These are phyloP conservation scores for Truncatella angustata DNA, from an alignment of 2,329 filamentous ascomycete species.

Conservation along the genomic window DNA sequence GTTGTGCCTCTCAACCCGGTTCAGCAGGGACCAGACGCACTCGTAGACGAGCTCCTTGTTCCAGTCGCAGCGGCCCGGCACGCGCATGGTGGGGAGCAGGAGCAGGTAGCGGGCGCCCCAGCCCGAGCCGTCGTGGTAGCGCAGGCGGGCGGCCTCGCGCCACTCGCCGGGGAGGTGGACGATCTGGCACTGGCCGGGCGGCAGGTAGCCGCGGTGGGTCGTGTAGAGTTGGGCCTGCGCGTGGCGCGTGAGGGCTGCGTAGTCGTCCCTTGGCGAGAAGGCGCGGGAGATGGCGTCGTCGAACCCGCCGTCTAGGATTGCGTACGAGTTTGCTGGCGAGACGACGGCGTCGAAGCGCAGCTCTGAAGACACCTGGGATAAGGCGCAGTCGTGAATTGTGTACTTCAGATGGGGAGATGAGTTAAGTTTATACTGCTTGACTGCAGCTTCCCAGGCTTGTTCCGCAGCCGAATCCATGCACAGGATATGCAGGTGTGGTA, in stretches of 20 bases:
- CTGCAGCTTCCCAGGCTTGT: conserved; percentile 4
- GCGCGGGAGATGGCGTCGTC: conserved; percentile 51
- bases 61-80: conserved; percentile 42
- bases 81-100: conserved; percentile 53
- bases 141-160: conserved; percentile 9
- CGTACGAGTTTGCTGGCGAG: conserved; percentile 55
- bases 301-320: conserved; percentile 51
- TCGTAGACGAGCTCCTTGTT: conserved; percentile 53
- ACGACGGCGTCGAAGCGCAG: conserved; percentile 47
- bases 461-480: background rate
- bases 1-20: conserved; percentile 47
- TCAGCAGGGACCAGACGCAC: conserved; percentile 51
- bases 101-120: conserved; percentile 44
- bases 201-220: conserved; percentile 47
- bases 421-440: background rate
- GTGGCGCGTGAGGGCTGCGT: conserved; percentile 43
- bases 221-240: conserved; percentile 44
- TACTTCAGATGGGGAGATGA: conserved; percentile 14
- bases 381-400: conserved; percentile 35
- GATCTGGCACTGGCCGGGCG: conserved; percentile 48
- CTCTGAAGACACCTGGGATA: conserved; percentile 33
- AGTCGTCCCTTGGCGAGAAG: conserved; percentile 43
- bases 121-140: conserved; percentile 25
- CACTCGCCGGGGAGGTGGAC: conserved; percentile 41
- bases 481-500: conserved; percentile 5